Base-by-base conservation (phyloP, 2,329 filamentous ascomycete species). In the Aspergillus quadrilineatus region DNA sequence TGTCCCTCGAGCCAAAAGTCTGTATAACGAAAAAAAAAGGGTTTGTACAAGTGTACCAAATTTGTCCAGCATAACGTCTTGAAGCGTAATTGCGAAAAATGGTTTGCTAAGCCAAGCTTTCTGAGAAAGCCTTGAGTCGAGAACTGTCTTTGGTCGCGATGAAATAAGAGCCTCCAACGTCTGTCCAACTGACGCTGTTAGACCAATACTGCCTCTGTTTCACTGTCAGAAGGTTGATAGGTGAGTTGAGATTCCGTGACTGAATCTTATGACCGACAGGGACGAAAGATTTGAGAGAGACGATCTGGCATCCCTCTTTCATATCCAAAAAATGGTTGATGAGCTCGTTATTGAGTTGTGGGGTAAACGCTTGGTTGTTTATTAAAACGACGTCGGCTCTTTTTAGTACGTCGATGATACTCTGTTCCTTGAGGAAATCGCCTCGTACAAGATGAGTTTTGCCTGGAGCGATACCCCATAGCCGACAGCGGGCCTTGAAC, bases 361-460 rank as follows among this genome's bases (percentile, higher is more conserved):
- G 88, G 5, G 88, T 92, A 75, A 99, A 99, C 2, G 92, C 94
- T 75, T 97, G 92, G 76, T 99, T 99, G 79, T 99, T 99, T 66
- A 97, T 93, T 28, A 99, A 83, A 15, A 99, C 85, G n/a, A 97
- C 92, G 70, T 99, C 94, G 1, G 94, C 93, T 53, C 87, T 85
- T 72, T 89, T 88, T 49, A 99, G 81, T 6, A 87, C 87, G 26
- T 85, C 82, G 58, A 87, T 81, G 48, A 97, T 90, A 56, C 81
- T 80, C 14, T 82, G 72, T 63, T 89, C 89, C 62, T 86, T 85
- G 8, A 92, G 85, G 68, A 99, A 97, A 70, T 96, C 90, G 8
- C 91, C 94, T 43, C 87, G 80, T 60, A 93, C 84, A 6, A 99
- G 84, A 59, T 86, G 83, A n/a, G 94, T 89, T 58, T 84, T 80